Evolutionary conservation across 768 basidiomycete genomes (phyloP).

Genomic region (Thelephora aurantiotincta): DNA sequence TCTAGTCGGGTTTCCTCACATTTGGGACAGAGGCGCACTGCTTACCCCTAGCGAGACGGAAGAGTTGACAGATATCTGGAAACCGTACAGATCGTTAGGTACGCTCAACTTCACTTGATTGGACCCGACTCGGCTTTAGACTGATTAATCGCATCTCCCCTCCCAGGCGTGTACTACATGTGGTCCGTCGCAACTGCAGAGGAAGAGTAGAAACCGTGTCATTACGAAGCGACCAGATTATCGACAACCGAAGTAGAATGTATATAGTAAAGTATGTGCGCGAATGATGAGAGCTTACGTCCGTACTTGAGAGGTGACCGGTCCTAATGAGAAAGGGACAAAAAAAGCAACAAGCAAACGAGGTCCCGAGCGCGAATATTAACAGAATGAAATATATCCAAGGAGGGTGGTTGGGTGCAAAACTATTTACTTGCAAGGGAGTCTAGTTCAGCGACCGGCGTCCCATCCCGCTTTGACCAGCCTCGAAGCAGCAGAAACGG

Average conservation of each 20-base stretch:
- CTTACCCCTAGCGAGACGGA: constrained; percentile 78
- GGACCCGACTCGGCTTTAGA: background rate
- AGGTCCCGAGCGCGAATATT: too few relatives aligned
- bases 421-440: too few relatives aligned
- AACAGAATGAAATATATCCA: too few relatives aligned
- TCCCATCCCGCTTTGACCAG: background rate
- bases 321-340: too few relatives aligned
- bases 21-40: constrained; percentile 40
- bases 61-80: constrained; percentile 60
- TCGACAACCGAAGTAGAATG: too few relatives aligned
- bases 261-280: too few relatives aligned
- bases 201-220: background rate
- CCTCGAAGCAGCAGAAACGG: background rate
- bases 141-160: background rate
- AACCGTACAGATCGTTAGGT: constrained; percentile 75
- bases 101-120: constrained; percentile 10
- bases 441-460: too few relatives aligned
- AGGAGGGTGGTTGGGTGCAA: too few relatives aligned
- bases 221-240: background rate
- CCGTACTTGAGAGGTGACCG: too few relatives aligned
- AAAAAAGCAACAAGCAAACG: too few relatives aligned
- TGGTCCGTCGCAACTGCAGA: constrained; percentile 45
- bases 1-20: constrained; percentile 7
- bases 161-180: constrained; percentile 70
- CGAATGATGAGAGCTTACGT: too few relatives aligned